These are phyloP conservation scores for Sanghuangporus weigelae DNA, from an alignment of 1,284 basidiomycete species.

Conservation along the genomic window DNA sequence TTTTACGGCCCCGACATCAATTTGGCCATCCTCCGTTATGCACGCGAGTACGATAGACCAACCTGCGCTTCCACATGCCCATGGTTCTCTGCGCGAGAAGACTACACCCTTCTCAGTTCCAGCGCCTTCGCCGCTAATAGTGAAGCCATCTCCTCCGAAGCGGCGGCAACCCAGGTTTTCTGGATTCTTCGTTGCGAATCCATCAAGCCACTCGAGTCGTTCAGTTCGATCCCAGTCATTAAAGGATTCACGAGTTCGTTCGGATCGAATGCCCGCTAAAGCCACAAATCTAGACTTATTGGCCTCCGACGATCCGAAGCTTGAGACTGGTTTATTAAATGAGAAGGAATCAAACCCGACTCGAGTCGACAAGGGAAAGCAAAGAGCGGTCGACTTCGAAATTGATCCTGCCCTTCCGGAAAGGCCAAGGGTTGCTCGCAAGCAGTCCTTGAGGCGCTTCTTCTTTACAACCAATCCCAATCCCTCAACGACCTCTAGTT, in stretches of 20 bases:
- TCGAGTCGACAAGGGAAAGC: not conserved
- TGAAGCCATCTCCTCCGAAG: not conserved
- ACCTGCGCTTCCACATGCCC: not conserved
- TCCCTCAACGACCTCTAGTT: slow-evolving; percentile 7
- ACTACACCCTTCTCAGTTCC: slow-evolving; percentile 7
- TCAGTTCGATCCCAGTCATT: not conserved
- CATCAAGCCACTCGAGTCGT: slow-evolving; percentile 8
- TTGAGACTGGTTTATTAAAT: no score
- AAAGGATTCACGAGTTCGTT: not conserved
- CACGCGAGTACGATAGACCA: not conserved
- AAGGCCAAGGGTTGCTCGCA: not conserved
- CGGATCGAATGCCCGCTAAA: not conserved
- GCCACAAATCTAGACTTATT: not conserved
- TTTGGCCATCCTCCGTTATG: slow-evolving; percentile 2
- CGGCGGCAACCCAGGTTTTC: not conserved
- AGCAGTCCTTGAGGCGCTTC: slow-evolving; percentile 5
- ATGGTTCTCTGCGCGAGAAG: not conserved
- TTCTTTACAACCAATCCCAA: slow-evolving; percentile 14
- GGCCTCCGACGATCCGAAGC: not conserved
- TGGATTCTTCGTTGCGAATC: slow-evolving; percentile 10
- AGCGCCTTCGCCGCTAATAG: not conserved
- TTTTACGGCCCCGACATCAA: slow-evolving; percentile 1
- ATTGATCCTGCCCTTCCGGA: not conserved
- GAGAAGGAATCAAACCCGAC: not conserved
- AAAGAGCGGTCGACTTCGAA: slow-evolving; percentile 10